phyloP scores from a whole-genome alignment of 495 filamentous ascomycete genomes.

The Tuber umbilicatum region DNA sequence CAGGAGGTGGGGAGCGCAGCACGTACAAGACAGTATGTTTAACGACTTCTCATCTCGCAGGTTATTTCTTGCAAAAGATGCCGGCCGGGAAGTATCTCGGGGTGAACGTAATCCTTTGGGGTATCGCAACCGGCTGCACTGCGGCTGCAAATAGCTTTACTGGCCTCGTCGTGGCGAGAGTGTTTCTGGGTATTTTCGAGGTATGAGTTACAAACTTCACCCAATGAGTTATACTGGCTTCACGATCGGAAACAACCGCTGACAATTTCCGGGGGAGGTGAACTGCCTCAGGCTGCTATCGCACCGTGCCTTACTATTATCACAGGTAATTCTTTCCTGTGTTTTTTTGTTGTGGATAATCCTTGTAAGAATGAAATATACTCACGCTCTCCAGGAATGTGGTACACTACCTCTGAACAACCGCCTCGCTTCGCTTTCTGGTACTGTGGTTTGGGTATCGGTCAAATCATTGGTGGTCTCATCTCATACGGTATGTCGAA shows the following conservation, averaged over 20 bases:
- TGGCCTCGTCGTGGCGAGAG: constrained; percentile 44
- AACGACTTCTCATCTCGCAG: neutral
- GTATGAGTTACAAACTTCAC: neutral
- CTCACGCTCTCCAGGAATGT: constrained; percentile 47
- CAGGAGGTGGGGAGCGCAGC: neutral
- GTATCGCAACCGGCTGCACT: constrained; percentile 54
- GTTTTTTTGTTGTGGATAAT: neutral
- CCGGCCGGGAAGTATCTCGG: constrained; percentile 55
- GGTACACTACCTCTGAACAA: constrained; percentile 60
- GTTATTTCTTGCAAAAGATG: constrained; percentile 49
- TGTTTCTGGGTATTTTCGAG: constrained; percentile 58
- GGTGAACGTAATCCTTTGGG: constrained; percentile 53
- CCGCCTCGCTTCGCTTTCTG: constrained; percentile 58
- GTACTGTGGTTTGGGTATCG: constrained; percentile 59
- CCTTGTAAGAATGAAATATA: neutral
- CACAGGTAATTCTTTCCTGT: constrained; percentile 41
- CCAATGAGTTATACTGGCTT: neutral
- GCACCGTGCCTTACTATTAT: constrained; percentile 55
- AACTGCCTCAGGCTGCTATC: constrained; percentile 50
- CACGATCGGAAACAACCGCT: neutral
- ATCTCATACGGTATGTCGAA: constrained; percentile 49
- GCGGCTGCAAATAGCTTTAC: constrained; percentile 51
- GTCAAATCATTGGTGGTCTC: constrained; percentile 57
- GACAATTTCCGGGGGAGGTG: constrained; percentile 2
- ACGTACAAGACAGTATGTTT: neutral